Evolutionary conservation across 208 protist species (phyloP), one percentile per base, ranked within the genome.

Genomic region (Leishmania martiniquensis): DNA sequence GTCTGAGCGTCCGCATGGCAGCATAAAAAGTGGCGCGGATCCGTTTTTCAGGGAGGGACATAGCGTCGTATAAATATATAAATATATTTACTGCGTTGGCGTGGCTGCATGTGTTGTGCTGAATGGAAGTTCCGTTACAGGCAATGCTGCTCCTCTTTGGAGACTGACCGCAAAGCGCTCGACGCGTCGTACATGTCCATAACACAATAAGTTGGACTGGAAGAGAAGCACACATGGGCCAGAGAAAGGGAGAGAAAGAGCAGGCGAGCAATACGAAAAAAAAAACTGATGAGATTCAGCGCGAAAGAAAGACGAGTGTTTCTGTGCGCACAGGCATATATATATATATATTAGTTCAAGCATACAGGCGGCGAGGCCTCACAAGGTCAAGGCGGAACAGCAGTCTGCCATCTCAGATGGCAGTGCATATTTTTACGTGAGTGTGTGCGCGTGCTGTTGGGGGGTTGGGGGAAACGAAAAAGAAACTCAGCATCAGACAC

Each of bases 41-140:
- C 52, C 52, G 52, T 29, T 57, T 57, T 57, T n/a, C n/a, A 52
- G 49, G 49, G 20, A 52, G 49, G 49, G 49, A 52, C 12, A 0
- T 10, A 10, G 49, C 49, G 12, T 1, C 20, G 20, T 52, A 52
- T 70, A 25, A 51, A 32, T 42, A 47, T 76, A 39, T 77, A n/a
- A n/a, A n/a, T n/a, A n/a, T 12, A 7, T 15, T 7, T 1, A 25
- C 3, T 29, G 52, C 22, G n/a, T 29, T 29, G 29, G 22, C 6
- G 71, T 79, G 20, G 78, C 57, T 63, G 71, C 67, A 29, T 79
- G 66, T 49, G n/a, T 79, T 60, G 57, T 67, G 44, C 42, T 37
- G 54, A 45, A 32, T 15, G 42, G 4, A 15, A 62, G 51, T 22
- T 32, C 57, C 57, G 29, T 29, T 34, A 29, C 29, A 22, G 57